Evolutionary conservation across 2,329 filamentous ascomycete species (phyloP).

Genomic region (Emergomyces orientalis): DNA sequence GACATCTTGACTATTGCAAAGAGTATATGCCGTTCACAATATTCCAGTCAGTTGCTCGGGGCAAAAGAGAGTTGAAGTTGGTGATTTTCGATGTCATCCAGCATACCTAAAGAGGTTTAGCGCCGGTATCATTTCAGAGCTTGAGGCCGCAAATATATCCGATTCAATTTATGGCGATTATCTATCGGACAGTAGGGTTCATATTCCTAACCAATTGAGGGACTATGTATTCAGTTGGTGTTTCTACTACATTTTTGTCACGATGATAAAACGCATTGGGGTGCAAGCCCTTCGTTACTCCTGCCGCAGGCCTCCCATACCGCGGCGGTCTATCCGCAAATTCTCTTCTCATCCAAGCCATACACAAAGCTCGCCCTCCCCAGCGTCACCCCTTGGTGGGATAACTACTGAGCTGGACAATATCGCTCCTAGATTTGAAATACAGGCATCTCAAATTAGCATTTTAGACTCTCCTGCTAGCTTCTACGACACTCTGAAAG

Average conservation of each 20-base stretch:
- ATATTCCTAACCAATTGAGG: background rate
- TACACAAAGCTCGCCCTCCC: constrained; percentile 19
- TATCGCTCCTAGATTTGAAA: constrained; percentile 81
- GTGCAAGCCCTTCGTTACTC: constrained; percentile 30
- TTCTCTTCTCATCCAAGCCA: constrained; percentile 29
- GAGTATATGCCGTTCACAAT: constrained; percentile 1
- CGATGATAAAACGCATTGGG: constrained; percentile 35
- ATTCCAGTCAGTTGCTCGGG: background rate
- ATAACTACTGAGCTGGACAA: constrained; percentile 71
- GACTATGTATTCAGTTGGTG: background rate
- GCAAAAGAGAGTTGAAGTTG: background rate
- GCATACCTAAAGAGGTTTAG: constrained; percentile 14
- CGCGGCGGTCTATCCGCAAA: constrained; percentile 29
- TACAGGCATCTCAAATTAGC: constrained; percentile 68
- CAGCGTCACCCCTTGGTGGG: constrained; percentile 44
- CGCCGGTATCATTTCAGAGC: background rate
- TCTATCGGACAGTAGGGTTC: background rate
- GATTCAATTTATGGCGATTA: background rate
- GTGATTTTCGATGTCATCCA: background rate
- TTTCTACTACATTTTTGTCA: background rate
- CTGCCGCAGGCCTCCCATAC: constrained; percentile 24
- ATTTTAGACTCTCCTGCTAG: constrained; percentile 73
- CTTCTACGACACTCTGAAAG: constrained; percentile 88
- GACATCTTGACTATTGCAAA: constrained; percentile 59
- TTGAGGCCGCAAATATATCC: no score